Conservation (phyloP, 805 yeast species). For the Pachysolen tannophilus region DNA sequence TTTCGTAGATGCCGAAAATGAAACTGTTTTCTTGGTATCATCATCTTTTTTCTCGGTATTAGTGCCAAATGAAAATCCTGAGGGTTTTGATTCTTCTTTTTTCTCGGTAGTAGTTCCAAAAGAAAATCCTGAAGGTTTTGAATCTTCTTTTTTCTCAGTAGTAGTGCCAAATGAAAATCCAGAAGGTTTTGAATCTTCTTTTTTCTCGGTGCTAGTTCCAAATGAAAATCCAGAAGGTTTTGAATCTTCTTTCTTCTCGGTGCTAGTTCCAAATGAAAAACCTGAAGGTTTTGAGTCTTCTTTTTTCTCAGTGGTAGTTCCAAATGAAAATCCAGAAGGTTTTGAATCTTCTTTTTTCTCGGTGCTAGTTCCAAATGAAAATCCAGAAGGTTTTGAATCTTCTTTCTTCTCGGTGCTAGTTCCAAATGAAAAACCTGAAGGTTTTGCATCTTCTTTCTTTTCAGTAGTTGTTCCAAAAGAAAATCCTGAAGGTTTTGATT, state of each 20-base stretch:
- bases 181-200: slow-evolving; percentile 6
- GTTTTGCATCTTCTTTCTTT: neutral
- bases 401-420: slow-evolving; percentile 3
- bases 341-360: slow-evolving; percentile 2
- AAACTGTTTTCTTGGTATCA: slow-evolving; percentile 1
- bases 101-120: slow-evolving; percentile 6
- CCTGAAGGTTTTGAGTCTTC: slow-evolving; percentile 8
- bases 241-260: neutral
- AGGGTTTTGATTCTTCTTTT: neutral
- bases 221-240: slow-evolving; percentile 10
- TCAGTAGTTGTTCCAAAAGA: slow-evolving; percentile 9
- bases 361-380: slow-evolving; percentile 8
- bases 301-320: slow-evolving; percentile 8
- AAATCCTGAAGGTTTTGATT: slow-evolving; percentile 8
- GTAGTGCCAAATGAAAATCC: slow-evolving; percentile 10
- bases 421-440: slow-evolving; percentile 2
- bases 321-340: slow-evolving; percentile 11
- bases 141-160: slow-evolving; percentile 6
- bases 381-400: slow-evolving; percentile 6
- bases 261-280: slow-evolving; percentile 8
- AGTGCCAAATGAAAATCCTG: slow-evolving; percentile 11
- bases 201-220: slow-evolving; percentile 9
- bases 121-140: slow-evolving; percentile 8
- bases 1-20: neutral
- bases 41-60: slow-evolving; percentile 10